phyloP scores from a whole-genome alignment of 441 rosid species.

The Populus tomentosa region DNA sequence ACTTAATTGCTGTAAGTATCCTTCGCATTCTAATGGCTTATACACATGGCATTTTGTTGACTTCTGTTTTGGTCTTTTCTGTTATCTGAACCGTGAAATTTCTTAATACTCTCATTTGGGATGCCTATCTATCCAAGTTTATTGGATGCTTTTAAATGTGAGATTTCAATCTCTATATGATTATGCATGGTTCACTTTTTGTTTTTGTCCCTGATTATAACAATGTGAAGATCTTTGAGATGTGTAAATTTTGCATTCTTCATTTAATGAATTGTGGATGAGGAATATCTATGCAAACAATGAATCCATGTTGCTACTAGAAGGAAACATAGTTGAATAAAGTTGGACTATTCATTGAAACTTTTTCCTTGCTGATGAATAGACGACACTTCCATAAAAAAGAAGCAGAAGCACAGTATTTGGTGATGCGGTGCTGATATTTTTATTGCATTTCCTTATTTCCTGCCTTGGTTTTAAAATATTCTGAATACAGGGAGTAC shows the following conservation, averaged over 20 bases:
- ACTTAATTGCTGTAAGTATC: conserved; percentile 79
- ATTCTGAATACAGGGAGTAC: not conserved
- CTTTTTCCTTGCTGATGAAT: too few species aligned
- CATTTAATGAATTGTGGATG: too few species aligned
- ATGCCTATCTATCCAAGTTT: not conserved
- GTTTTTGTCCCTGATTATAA: not conserved
- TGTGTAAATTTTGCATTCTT: too few species aligned
- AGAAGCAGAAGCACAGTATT: not conserved
- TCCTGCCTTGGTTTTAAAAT: not conserved
- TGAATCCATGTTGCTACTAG: too few species aligned
- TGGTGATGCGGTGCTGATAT: not conserved
- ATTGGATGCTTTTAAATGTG: not conserved
- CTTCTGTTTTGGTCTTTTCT: not conserved
- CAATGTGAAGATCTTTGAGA: too few species aligned
- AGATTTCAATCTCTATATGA: not conserved
- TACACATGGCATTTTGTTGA: not conserved
- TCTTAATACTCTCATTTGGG: not conserved
- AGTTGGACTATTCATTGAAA: too few species aligned
- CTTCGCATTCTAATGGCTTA: not conserved
- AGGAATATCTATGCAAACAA: too few species aligned
- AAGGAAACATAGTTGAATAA: too few species aligned
- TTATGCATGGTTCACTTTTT: too few species aligned
- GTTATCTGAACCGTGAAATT: not conserved
- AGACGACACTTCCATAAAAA: too few species aligned
- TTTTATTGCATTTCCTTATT: not conserved